Evolutionary conservation across 305 asterid genomes (phyloP).

Genomic region (Solanum hybrid): DNA sequence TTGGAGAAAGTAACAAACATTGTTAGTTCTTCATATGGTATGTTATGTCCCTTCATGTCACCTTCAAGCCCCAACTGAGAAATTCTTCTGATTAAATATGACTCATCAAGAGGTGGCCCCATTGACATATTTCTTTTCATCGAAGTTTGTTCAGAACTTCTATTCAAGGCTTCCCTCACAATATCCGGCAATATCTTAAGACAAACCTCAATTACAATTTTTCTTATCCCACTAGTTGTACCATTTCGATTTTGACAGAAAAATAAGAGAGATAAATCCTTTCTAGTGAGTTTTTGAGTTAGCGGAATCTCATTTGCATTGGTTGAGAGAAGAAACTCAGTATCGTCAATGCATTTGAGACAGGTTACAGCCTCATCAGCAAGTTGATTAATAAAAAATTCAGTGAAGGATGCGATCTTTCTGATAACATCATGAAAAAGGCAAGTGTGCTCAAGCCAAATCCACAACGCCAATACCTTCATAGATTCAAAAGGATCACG

Average conservation of each 20-base stretch:
- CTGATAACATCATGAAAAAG: conserved; percentile 3
- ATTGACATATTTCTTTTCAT: background rate
- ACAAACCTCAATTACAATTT: conserved; percentile 13
- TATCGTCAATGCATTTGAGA: conserved; percentile 6
- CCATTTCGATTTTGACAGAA: conserved; percentile 7
- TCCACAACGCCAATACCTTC: conserved; percentile 45
- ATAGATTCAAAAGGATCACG: conserved; percentile 39
- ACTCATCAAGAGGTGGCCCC: background rate
- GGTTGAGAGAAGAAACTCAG: background rate
- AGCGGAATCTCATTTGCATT: conserved; percentile 18
- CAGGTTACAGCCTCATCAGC: background rate
- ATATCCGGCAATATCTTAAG: conserved; percentile 16
- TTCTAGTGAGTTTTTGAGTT: conserved; percentile 18
- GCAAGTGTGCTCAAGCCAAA: conserved; percentile 48
- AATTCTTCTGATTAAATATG: background rate
- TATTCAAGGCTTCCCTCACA: conserved; percentile 6
- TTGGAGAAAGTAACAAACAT: conserved; percentile 46
- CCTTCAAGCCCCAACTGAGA: conserved; percentile 13
- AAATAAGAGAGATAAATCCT: conserved; percentile 9
- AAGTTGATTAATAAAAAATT: conserved; percentile 8
- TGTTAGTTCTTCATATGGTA: conserved; percentile 18
- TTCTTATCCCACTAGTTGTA: conserved; percentile 5
- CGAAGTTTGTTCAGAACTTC: background rate
- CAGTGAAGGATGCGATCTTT: background rate
- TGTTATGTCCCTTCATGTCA: conserved; percentile 13